Evolutionary conservation across 768 basidiomycete species (phyloP), one percentile per base, ranked within the genome.

Genomic region (Strobilomyces echinocephalus): DNA sequence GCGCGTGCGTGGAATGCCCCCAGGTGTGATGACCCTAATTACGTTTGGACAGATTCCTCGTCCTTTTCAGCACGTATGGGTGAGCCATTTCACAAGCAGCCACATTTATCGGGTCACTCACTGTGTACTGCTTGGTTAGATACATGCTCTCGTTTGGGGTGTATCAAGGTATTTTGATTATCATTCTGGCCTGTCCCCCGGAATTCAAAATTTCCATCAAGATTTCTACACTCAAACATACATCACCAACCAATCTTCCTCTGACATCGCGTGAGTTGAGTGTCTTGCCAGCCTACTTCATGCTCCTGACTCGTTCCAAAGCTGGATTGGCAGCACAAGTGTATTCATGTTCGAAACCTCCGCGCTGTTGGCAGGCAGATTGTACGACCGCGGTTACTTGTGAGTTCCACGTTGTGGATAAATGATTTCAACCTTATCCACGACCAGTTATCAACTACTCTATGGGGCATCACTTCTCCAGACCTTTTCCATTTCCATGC

Each of bases 331-430:
- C 9, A 78, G 79, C 31, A 66, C 72, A 9, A 79, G 82, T 48
- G 64, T 79, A 11, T 74, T 77, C 50, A 63, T 82, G 16, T 66
- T 76, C 18, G 64, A 81, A 34, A 69, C 74, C 2, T 68, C 69
- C 36, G 79, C 79, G 1, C 63, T 79, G 24, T 48, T 77, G 41
- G 70, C 74, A 4, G 82, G 82, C 12, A 71, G 76, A 44, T 63
- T 75, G 7, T 79, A 79, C 58, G 82, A 83, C 46, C 71, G 71
- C 18, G 81, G 82, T 48, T 77, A 79, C 62, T 80, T 79, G 77
- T 76, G 59, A 59, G 74, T 56, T 16, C 42, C 31, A 16, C 30
- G 11, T 34, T 28, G 18, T 31, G 24, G 3, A 6, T 30, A 15
- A 15, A 33, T 15, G 12, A n/a, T 50, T 36, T 45, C n/a, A 5